Conservation (phyloP, 768 basidiomycete genomes). For the Xanthoconium stramineum region DNA sequence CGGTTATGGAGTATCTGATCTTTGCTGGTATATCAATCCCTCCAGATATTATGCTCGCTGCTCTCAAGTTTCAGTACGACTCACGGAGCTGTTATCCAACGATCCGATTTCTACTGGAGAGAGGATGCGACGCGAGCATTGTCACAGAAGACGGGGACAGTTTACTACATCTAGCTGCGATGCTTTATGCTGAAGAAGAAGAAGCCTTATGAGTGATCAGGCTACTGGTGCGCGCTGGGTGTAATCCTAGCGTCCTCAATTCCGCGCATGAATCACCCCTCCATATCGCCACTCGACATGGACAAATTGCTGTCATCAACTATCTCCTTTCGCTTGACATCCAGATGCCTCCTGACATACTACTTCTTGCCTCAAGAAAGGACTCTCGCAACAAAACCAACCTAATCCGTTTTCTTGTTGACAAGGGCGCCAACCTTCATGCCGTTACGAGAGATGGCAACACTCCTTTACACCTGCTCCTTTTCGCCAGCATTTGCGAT, state of each 20-base stretch:
- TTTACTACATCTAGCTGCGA: background rate
- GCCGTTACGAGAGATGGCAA: background rate
- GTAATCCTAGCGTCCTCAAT: background rate
- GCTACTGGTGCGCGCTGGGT: background rate
- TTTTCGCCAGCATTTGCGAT: too few species aligned
- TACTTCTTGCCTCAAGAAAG: background rate
- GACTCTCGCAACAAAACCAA: too few species aligned
- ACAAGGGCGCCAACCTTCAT: background rate
- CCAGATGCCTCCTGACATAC: background rate
- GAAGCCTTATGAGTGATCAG: background rate
- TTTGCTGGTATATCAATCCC: background rate
- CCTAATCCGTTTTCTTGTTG: background rate
- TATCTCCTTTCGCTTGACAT: background rate
- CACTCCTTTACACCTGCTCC: too few species aligned
- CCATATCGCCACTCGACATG: background rate
- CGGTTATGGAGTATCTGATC: constrained; percentile 2
- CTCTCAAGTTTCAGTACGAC: too few species aligned
- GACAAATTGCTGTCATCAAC: background rate
- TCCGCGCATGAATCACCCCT: background rate
- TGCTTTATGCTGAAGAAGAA: background rate
- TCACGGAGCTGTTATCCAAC: background rate
- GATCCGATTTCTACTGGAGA: background rate
- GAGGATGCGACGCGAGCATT: background rate
- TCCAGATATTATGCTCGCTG: background rate
- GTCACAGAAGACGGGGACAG: background rate